These are phyloP conservation scores for Daldinia sp. DNA, from an alignment of 2,329 filamentous ascomycete genomes.

Conservation along the genomic window DNA sequence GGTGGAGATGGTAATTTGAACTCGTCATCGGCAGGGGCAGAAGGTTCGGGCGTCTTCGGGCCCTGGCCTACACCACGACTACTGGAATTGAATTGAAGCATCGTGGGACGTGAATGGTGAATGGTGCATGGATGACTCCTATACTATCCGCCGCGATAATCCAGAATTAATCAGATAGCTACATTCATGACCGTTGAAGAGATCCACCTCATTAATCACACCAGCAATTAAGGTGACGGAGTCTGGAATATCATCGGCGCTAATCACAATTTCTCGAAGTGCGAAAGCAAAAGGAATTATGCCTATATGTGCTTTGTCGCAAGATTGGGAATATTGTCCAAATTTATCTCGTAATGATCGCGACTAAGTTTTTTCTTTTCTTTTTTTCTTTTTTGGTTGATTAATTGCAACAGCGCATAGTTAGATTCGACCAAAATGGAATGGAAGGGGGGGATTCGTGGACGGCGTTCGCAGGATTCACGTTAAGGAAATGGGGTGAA, in stretches of 20 bases:
- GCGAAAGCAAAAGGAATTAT: slow-evolving; percentile 12
- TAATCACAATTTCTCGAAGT: slow-evolving; percentile 9
- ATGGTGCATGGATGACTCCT: slow-evolving; percentile 28
- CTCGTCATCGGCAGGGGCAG: slow-evolving; percentile 52
- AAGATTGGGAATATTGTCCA: slow-evolving; percentile 12
- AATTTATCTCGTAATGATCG: slow-evolving; percentile 24
- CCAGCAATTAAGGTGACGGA: slow-evolving; percentile 5
- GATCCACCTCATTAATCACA: slow-evolving; percentile 19
- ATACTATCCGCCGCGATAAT: slow-evolving; percentile 35
- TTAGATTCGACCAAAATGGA: slow-evolving; percentile 28
- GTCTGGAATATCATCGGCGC: slow-evolving; percentile 23
- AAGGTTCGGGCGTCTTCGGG: slow-evolving; percentile 67
- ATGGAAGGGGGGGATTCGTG: slow-evolving; percentile 17
- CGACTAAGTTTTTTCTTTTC: slow-evolving; percentile 3
- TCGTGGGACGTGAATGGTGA: slow-evolving; percentile 42
- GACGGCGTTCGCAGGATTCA: slow-evolving; percentile 28
- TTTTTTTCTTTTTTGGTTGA: slow-evolving; percentile 2
- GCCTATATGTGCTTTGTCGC: slow-evolving; percentile 24
- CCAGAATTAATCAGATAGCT: slow-evolving; percentile 31
- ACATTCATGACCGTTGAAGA: slow-evolving; percentile 33
- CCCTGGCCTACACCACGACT: slow-evolving; percentile 54
- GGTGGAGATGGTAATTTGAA: slow-evolving; percentile 60
- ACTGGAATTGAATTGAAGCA: slow-evolving; percentile 62
- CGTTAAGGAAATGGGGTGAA: slow-evolving; percentile 42
- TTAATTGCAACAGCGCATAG: slow-evolving; percentile 25